Base-by-base conservation (phyloP, 768 basidiomycete species). In the Auriculariales sp. region DNA sequence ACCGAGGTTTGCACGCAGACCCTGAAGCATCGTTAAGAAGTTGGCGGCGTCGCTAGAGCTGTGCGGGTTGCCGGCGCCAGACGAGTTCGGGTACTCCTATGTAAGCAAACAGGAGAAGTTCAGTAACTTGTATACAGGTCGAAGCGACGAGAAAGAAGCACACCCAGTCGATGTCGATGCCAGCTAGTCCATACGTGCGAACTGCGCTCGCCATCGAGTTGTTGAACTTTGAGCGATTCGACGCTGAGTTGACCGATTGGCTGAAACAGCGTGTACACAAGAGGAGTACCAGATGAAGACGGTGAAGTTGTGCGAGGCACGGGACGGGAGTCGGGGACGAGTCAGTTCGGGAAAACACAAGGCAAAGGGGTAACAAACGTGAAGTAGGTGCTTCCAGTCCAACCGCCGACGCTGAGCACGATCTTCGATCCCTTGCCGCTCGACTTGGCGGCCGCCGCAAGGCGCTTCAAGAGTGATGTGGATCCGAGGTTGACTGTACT, bases 81-180 rank as follows among this genome's bases (percentile, higher is more conserved):
- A 54, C 7, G 71, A 68, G 54, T 79, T 81, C 10, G 84, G 85
- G 60, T 85, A 88, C 68, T 86, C 84, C 79, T 78, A 64, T 4
- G 15, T 62, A 32, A 50, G 29, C 9, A 14, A 49, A 42, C 10
- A 7, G 6, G 35, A 7, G 35, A 36, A 12, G 6, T 19, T 36
- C 35, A 36, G 6, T n/a, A 7, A 7, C 35, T n/a, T 47, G 44
- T 17, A 28, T 19, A 19, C 35, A 36, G 35, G 15, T 7, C 27
- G 14, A 24, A 44, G 22, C 25, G 46, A 49, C n/a, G 49, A 28
- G 4, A 46, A 47, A 47, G 15, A n/a, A n/a, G n/a, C n/a, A 4
- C 55, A 71, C 72, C 81, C 81, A 82, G 56, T 81, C 79, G 33
- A 86, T 66, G 62, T 77, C 71, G 54, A 75, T 74, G 56, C 74